Base-by-base conservation (phyloP, 192 early-diverging fungal genomes). In the Coemansia sp. region DNA sequence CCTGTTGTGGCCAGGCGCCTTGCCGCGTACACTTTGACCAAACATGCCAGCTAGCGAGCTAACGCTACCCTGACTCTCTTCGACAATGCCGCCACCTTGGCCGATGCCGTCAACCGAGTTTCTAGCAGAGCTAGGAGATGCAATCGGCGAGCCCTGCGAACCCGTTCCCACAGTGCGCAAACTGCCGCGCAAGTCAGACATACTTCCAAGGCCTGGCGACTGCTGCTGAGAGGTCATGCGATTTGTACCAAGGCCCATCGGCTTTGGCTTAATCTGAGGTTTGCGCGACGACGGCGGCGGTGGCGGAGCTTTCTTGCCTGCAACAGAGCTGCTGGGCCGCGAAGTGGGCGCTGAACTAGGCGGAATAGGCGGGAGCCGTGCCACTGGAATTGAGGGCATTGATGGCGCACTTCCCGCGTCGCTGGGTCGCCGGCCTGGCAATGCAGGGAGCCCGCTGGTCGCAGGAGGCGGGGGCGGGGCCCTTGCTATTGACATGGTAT, bases 41-140 rank as follows among this genome's bases (percentile, higher is more conserved):
- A 82, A 82, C 72, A 82, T 82, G 59, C 80, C 80, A 14, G 74
- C 74, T 32, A 82, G 66, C 38, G 80, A 73, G 66, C 80, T 82
- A 46, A 82, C 80, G 50, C 80, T 82, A 55, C 80, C 80, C 66
- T 82, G 80, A 63, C 74, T 82, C 68, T 82, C 80, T 39, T 68
- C 55, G 19, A 82, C 58, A 38, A 82, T 73, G 21, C 80, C 75
- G 11, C 74, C 70, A 7, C 61, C 63, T 27, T 29, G 50, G 23
- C 57, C 39, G 14, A 44, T 23, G 17, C 62, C 75, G 2, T 82
- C 75, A 5, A 48, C 42, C 7, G 74, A 73, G 70, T 53, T 64
- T n/a, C 80, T 67, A 31, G 68, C 68, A 12, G 57, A 63, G 39
- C 63, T 39, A 11, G 68, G 55, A 25, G 68, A 38, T 14, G 59